Percentiles rank a stretch among this genome's conserved stretches.
phyloP scores from a whole-genome alignment of 495 filamentous ascomycete genomes.

The Trichocladium uniseriatum region DNA sequence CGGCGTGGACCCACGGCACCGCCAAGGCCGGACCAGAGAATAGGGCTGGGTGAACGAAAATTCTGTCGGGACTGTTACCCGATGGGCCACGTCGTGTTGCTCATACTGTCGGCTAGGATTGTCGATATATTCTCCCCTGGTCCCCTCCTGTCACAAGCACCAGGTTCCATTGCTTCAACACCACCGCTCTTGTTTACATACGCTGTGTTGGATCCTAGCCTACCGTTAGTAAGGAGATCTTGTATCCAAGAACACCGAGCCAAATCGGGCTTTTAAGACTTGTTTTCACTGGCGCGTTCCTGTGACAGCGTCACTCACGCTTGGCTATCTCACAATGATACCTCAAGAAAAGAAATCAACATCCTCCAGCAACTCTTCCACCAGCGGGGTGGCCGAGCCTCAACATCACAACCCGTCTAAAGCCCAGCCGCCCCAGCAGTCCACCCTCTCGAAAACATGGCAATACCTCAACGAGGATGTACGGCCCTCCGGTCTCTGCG shows the following conservation, averaged over 20 bases:
- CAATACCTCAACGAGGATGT: slow-evolving; percentile 31
- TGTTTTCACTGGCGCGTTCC: no score
- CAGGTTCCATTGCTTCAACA: background rate
- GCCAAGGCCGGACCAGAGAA: background rate
- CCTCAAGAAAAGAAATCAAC: background rate
- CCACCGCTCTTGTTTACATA: background rate
- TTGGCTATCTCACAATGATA: background rate
- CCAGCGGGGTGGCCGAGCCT: background rate
- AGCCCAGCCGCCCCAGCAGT: background rate
- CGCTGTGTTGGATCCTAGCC: background rate
- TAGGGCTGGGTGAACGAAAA: background rate
- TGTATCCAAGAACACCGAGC: no score
- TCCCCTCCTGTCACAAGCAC: background rate
- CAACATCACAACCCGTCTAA: background rate
- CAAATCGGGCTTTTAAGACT: background rate
- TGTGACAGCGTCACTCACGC: no score
- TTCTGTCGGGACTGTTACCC: background rate
- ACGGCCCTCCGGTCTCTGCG: slow-evolving; percentile 27
- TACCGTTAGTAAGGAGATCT: no score
- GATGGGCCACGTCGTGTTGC: background rate
- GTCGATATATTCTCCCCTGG: background rate
- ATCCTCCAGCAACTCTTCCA: background rate
- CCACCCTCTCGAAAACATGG: no score
- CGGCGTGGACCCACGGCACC: slow-evolving; percentile 16
- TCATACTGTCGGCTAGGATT: background rate